A percentile compares a stretch with the other conserved stretches of the same genome.
Conservation (phyloP, 805 yeast genomes). For the Hanseniaspora lachancei region DNA sequence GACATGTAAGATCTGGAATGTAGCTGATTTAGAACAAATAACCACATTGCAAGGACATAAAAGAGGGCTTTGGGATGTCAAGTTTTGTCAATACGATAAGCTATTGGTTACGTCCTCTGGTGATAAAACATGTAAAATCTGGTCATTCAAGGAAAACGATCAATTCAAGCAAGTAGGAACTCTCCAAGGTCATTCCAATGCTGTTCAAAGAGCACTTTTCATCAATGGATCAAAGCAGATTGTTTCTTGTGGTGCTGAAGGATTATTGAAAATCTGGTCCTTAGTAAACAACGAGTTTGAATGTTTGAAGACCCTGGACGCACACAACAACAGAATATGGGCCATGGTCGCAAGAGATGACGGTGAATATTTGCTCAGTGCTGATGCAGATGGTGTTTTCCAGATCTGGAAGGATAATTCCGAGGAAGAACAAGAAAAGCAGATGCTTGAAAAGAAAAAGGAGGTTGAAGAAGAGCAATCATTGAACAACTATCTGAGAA, state of each 20-base stretch:
- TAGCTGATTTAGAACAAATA: constrained; percentile 70
- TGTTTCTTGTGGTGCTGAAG: constrained; percentile 79
- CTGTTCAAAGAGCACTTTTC: constrained; percentile 72
- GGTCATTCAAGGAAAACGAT: constrained; percentile 58
- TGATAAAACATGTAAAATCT: constrained; percentile 76
- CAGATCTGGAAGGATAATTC: constrained; percentile 84
- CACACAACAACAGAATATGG: constrained; percentile 93
- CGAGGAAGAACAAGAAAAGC: constrained; percentile 48
- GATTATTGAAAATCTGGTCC: constrained; percentile 86
- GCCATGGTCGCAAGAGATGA: constrained; percentile 56
- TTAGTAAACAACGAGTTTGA: constrained; percentile 46
- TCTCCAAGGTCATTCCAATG: constrained; percentile 87
- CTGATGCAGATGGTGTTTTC: constrained; percentile 91
- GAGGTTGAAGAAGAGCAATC: constrained; percentile 81
- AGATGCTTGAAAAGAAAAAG: constrained; percentile 37
- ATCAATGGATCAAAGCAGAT: constrained; percentile 55
- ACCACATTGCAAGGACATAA: constrained; percentile 82
- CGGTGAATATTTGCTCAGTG: constrained; percentile 61
- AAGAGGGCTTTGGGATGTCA: constrained; percentile 88
- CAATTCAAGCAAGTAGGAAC: constrained; percentile 11
- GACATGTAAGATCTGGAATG: constrained; percentile 78
- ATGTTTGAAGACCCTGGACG: constrained; percentile 72
- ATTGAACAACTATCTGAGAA: constrained; percentile 56
- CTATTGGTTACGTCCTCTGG: constrained; percentile 75
- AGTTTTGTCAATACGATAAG: constrained; percentile 69